Base-by-base conservation (phyloP, 2,329 filamentous ascomycete species). In the Mariannaea elegans region DNA sequence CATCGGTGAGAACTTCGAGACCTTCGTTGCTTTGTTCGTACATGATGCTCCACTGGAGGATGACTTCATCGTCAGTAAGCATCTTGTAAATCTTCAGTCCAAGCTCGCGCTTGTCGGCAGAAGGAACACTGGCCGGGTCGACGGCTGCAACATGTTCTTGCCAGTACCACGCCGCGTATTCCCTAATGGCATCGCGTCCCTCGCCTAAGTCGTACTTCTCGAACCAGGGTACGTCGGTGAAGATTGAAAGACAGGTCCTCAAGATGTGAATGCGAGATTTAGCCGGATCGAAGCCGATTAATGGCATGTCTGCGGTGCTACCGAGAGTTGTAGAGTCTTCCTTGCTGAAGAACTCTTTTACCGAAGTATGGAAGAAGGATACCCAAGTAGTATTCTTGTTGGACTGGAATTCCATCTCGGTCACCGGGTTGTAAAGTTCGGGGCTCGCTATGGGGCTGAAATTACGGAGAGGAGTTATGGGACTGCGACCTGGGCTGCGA, bases 131-230 rank as follows among this genome's bases (percentile, higher is more conserved):
- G 0, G 59, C 45, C 1, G 72, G 71, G 36, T 79, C 73, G 13
- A 80, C 65, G 0, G 71, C 72, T 0, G 72, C 72, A 12, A 79
- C 53, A 61, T 80, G 78, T 32, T 80, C 78, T 48, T 78, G 78
- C 78, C 78, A 80, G 56, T 80, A 80, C 78, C 78, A 79, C 0
- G 78, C 77, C 0, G 78, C 77, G 32, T 80, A 80, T 42, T 77
- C 75, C 56, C 69, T 75, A 18, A 77, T 73, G 0, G 75, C 68
- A 7, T 73, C 64, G 2, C 67, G 69, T 0, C 73, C 72, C 14
- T 62, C 52, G 0, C 70, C 68, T 1, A 77, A 64, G 1, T 73
- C 64, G 3, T 68, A 57, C 8, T 61, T 65, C 3, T 71, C 62
- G 29, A 77, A 77, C 65, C 71, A 73, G 1, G 61, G 12, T 18